Conservation (phyloP, 2,329 filamentous ascomycete species). For the Mycogone perniciosa region DNA sequence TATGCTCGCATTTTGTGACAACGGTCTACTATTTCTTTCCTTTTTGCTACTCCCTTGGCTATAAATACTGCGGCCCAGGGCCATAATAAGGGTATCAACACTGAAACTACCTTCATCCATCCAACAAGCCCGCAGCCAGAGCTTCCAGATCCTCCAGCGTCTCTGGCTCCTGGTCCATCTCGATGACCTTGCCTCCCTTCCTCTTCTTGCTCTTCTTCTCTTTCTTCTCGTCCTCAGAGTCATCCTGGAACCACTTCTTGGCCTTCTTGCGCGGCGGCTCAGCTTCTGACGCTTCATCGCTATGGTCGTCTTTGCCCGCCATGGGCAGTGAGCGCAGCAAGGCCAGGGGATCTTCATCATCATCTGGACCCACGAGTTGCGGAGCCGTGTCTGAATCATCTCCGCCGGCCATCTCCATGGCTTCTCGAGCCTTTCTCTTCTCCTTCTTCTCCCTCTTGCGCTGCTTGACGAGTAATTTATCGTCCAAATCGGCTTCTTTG, state of each 20-base stretch:
- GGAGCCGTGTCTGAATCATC: slow-evolving; percentile 23
- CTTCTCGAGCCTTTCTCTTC: slow-evolving; percentile 61
- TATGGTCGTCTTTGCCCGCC: slow-evolving; percentile 28
- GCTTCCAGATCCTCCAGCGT: slow-evolving; percentile 75
- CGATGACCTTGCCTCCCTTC: slow-evolving; percentile 50
- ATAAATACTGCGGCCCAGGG: not conserved
- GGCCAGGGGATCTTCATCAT: slow-evolving; percentile 48
- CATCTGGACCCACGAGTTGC: slow-evolving; percentile 34
- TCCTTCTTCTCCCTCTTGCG: slow-evolving; percentile 71
- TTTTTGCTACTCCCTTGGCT: not conserved
- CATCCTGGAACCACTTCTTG: slow-evolving; percentile 76
- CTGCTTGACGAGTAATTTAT: slow-evolving; percentile 74
- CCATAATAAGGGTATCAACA: not conserved
- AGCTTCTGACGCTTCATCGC: slow-evolving; percentile 31
- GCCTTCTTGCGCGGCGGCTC: slow-evolving; percentile 48
- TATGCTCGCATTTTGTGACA: no score
- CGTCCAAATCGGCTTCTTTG: slow-evolving; percentile 66
- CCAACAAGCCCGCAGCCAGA: slow-evolving; percentile 66
- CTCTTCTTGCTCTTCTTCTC: slow-evolving; percentile 35
- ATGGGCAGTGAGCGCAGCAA: slow-evolving; percentile 53
- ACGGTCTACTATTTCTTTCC: no score
- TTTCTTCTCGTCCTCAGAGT: slow-evolving; percentile 48
- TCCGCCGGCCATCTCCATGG: slow-evolving; percentile 33
- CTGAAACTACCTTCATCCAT: slow-evolving; percentile 28
- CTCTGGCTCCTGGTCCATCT: slow-evolving; percentile 63